phyloP scores from a whole-genome alignment of 805 yeast species.

The Zygosaccharomyces bisporus region DNA sequence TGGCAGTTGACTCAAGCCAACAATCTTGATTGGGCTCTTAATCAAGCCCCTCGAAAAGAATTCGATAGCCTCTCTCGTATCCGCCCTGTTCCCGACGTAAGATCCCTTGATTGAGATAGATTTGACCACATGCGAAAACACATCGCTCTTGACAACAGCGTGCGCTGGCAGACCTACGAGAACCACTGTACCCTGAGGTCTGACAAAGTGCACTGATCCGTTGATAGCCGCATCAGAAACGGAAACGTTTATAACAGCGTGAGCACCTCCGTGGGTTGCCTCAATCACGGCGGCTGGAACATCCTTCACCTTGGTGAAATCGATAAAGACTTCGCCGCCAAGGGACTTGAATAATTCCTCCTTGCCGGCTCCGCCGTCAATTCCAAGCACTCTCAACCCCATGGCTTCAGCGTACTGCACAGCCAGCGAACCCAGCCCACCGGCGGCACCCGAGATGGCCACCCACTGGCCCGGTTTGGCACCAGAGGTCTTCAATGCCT shows the following conservation, averaged over 20 bases:
- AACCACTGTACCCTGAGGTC: constrained; percentile 66
- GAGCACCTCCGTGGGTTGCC: constrained; percentile 67
- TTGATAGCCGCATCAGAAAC: constrained; percentile 63
- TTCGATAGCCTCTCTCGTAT: constrained; percentile 69
- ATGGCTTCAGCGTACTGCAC: constrained; percentile 56
- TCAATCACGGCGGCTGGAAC: constrained; percentile 49
- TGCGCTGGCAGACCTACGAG: constrained; percentile 75
- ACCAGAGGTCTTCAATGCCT: constrained; percentile 52
- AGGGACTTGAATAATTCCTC: constrained; percentile 42
- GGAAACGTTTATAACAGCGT: constrained; percentile 66
- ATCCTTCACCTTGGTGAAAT: constrained; percentile 50
- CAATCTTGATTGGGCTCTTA: constrained; percentile 56
- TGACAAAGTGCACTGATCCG: constrained; percentile 52
- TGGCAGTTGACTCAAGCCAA: constrained; percentile 53
- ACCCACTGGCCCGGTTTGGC: constrained; percentile 55
- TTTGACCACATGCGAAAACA: constrained; percentile 68
- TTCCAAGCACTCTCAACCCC: constrained; percentile 54
- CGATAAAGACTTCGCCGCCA: constrained; percentile 55
- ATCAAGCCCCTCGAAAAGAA: constrained; percentile 66
- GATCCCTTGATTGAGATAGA: constrained; percentile 71
- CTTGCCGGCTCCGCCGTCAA: constrained; percentile 55
- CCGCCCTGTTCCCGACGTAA: constrained; percentile 84
- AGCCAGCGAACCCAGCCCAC: constrained; percentile 59
- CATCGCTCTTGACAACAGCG: constrained; percentile 61
- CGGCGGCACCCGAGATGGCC: constrained; percentile 58